Base-by-base conservation (phyloP, 306 rosid species). In the Oemleria cerasiformis region DNA sequence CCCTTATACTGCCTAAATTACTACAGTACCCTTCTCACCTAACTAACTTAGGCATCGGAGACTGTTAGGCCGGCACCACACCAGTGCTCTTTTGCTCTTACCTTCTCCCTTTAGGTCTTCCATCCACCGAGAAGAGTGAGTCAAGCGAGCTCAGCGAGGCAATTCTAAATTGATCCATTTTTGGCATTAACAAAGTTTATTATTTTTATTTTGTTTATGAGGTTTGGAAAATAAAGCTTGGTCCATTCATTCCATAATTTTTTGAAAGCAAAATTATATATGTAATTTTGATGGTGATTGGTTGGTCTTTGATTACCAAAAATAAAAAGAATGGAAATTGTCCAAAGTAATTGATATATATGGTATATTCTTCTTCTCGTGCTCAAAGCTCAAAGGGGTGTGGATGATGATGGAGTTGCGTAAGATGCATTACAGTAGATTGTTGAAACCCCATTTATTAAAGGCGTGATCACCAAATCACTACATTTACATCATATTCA, bases 391-490 rank as follows among this genome's bases (percentile, higher is more conserved):
- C 65, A 75, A 75, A 68, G 79, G 43, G 38, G 77, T 71, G 86
- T 81, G 74, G 73, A 5, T 79, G 12, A 67, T 25, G 57, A 19
- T 21, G 36, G 56, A 73, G 77, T 84, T 84, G 88, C 85, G 82
- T 82, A 75, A 72, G 56, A 66, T 50, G 78, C 82, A 84, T 69
- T 67, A 60, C 66, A 65, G 63, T 43, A 79, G 72, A 56, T 6
- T 67, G 59, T 42, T 70, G 67, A 78, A 75, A 64, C 77, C 34
- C 45, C 76, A 83, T 81, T 84, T 38, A 79, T 80, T 78, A 71
- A 82, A 82, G 75, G 73, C 65, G 20, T 82, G 40, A 72, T 74
- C 66, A 68, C 8, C 17, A 13, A 36, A 67, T 73, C 55, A 44
- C 65, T 63, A 5, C 39, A 41, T 23, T 19, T 19, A 56, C 62